These are phyloP conservation scores for Telfairia occidentalis DNA, from an alignment of 331 rosid genomes.

Conservation along the genomic window DNA sequence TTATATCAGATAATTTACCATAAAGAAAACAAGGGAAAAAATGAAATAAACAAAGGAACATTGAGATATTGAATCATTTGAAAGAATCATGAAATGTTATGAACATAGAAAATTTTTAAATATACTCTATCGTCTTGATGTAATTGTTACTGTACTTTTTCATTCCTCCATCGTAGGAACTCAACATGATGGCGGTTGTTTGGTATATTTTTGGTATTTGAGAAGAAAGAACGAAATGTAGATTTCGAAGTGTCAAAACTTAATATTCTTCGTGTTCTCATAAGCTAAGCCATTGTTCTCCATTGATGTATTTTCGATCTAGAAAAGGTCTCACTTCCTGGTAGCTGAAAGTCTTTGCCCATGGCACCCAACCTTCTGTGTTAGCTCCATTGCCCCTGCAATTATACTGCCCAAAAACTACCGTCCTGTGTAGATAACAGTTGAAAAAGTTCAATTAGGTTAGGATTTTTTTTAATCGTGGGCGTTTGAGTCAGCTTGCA, in stretches of 20 bases:
- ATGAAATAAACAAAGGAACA: neutral
- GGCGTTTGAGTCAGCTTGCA: neutral
- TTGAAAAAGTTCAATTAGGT: neutral
- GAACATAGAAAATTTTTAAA: neutral
- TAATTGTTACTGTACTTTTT: neutral
- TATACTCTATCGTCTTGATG: neutral
- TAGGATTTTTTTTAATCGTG: neutral
- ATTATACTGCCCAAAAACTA: slow-evolving; percentile 55
- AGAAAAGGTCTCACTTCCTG: slow-evolving; percentile 49
- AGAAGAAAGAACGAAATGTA: neutral
- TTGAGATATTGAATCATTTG: neutral
- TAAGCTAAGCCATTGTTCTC: slow-evolving; percentile 68
- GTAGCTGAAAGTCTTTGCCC: slow-evolving; percentile 51
- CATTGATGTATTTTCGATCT: slow-evolving; percentile 45
- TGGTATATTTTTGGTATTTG: neutral
- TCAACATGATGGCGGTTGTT: neutral
- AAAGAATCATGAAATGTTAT: neutral
- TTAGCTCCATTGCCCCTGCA: slow-evolving; percentile 68
- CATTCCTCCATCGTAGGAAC: neutral
- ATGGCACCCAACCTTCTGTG: slow-evolving; percentile 39
- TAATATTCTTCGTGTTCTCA: slow-evolving; percentile 4
- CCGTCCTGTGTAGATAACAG: slow-evolving; percentile 45
- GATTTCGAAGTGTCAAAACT: neutral
- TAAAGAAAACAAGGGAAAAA: neutral
- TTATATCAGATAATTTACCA: neutral